Conservation (phyloP, 2,329 filamentous ascomycete species). For the Setomelanomma holmii region DNA sequence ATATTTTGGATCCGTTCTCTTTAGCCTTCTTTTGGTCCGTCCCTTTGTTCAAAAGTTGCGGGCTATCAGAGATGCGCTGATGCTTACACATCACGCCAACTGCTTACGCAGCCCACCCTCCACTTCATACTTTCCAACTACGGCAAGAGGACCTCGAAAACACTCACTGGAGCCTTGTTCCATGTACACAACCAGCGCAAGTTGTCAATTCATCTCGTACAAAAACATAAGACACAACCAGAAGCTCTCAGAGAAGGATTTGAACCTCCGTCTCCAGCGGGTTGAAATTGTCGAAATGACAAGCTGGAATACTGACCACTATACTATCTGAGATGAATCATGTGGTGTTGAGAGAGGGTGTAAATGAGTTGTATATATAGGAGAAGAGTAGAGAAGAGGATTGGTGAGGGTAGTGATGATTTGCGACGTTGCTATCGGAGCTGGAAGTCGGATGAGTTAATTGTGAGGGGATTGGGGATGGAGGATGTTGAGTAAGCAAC, state of each 20-base stretch:
- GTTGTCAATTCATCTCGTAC: constrained; percentile 5
- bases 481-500: not conserved
- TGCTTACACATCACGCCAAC: not conserved
- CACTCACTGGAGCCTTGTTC: not conserved
- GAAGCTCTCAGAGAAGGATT: constrained; percentile 31
- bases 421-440: not conserved
- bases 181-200: no score
- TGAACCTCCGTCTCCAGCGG: constrained; percentile 42
- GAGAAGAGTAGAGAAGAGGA: not conserved
- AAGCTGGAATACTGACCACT: constrained; percentile 10
- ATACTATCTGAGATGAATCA: constrained; percentile 10
- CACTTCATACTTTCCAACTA: not conserved
- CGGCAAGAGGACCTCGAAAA: not conserved
- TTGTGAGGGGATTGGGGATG: not conserved
- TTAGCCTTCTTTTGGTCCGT: no score
- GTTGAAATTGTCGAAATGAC: constrained; percentile 7
- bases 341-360: not conserved
- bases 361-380: not conserved
- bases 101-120: not conserved
- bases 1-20: no score
- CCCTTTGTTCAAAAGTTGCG: not conserved
- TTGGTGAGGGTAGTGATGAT: not conserved
- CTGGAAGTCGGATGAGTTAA: no score
- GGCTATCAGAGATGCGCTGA: not conserved
- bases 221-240: not conserved